phyloP scores from a whole-genome alignment of 2,329 filamentous ascomycete species.

The Monosporascus sp. region DNA sequence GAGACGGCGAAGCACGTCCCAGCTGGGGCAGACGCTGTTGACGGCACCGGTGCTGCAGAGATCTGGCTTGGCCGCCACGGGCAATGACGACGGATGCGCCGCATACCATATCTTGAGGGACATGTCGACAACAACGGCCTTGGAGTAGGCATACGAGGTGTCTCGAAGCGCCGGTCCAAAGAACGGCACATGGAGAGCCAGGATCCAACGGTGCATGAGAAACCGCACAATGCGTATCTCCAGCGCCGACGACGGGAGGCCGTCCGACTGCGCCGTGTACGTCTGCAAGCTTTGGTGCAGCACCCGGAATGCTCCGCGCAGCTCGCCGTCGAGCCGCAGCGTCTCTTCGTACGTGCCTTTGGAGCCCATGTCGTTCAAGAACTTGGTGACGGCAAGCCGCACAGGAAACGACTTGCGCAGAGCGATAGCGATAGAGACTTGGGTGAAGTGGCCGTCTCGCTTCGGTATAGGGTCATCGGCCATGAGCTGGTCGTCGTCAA shows the following conservation, averaged over 20 bases:
- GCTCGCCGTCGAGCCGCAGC: constrained; percentile 33
- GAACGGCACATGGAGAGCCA: constrained; percentile 49
- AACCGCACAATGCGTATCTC: constrained; percentile 41
- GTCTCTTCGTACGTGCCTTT: constrained; percentile 35
- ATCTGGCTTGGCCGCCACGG: constrained; percentile 2
- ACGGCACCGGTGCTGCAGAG: background rate
- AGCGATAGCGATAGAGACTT: constrained; percentile 34
- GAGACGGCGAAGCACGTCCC: constrained; percentile 29
- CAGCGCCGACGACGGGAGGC: constrained; percentile 24
- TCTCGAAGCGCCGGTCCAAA: constrained; percentile 33
- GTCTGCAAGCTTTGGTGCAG: constrained; percentile 28
- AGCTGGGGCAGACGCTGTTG: constrained; percentile 1
- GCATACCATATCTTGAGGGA: constrained; percentile 42
- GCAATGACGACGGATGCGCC: constrained; percentile 21
- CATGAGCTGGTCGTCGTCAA: constrained; percentile 43
- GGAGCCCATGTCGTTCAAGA: constrained; percentile 35
- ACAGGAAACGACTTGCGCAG: constrained; percentile 34
- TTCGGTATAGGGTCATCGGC: constrained; percentile 22
- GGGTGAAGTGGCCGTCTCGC: constrained; percentile 31
- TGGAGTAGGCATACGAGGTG: constrained; percentile 40
- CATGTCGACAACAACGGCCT: constrained; percentile 40
- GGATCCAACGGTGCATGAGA: constrained; percentile 46
- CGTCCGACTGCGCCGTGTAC: constrained; percentile 6
- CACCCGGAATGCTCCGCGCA: constrained; percentile 35
- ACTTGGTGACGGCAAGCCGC: constrained; percentile 34